Evolutionary conservation across 1,139 yeast genomes (phyloP).

Genomic region (Yamadazyma oceani): DNA sequence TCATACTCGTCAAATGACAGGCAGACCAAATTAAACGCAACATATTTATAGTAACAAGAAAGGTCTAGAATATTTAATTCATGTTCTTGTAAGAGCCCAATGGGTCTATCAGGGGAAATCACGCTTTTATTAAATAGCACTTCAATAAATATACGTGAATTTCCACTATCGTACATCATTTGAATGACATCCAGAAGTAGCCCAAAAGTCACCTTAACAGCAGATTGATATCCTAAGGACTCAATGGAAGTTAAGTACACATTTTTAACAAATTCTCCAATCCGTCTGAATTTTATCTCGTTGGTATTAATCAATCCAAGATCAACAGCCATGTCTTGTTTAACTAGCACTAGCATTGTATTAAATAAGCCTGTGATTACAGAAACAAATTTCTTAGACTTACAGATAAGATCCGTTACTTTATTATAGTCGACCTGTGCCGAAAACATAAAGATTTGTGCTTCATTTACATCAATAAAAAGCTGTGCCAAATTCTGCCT

Average conservation of each 20-base stretch:
- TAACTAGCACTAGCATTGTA: background rate
- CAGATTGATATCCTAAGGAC: background rate
- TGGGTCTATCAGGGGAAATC: slow-evolving; percentile 24
- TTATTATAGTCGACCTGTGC: background rate
- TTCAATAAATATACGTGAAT: slow-evolving; percentile 20
- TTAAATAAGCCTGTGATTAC: background rate
- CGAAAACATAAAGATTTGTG: background rate
- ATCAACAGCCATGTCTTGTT: slow-evolving; percentile 3
- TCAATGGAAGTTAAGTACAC: background rate
- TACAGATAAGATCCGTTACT: background rate
- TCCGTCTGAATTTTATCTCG: background rate
- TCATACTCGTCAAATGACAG: slow-evolving; percentile 17
- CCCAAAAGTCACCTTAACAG: background rate
- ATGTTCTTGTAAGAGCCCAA: slow-evolving; percentile 17
- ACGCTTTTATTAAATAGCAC: slow-evolving; percentile 13
- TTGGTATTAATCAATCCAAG: slow-evolving; percentile 5
- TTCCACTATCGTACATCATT: slow-evolving; percentile 24
- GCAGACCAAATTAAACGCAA: slow-evolving; percentile 30
- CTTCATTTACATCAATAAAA: background rate
- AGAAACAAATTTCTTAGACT: background rate
- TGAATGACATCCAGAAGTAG: slow-evolving; percentile 1
- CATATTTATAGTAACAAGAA: slow-evolving; percentile 22
- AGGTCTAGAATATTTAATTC: background rate
- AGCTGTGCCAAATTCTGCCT: background rate
- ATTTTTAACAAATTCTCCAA: slow-evolving; percentile 2